These are phyloP conservation scores for Plasmodium relictum DNA, from an alignment of 169 alveolate species.

Conservation along the genomic window DNA sequence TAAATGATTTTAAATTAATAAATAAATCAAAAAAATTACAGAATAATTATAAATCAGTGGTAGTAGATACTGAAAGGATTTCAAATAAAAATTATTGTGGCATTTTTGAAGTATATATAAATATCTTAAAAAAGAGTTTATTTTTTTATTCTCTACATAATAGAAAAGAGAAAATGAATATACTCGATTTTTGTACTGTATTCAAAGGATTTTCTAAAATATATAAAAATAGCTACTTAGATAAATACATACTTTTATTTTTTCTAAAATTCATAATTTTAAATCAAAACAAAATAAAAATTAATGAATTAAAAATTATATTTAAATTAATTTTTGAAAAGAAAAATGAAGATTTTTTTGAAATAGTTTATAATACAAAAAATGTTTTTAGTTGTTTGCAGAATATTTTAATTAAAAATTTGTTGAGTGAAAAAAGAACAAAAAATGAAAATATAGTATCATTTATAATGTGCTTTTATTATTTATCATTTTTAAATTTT, in stretches of 20 bases:
- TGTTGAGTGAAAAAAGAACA: conserved; percentile 7
- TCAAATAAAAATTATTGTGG: not conserved
- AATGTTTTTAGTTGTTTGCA: conserved; percentile 13
- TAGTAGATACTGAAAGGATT: too few relatives aligned
- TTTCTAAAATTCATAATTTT: conserved; percentile 23
- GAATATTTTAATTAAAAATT: conserved; percentile 23
- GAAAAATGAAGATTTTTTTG: conserved; percentile 13
- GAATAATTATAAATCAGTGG: too few relatives aligned
- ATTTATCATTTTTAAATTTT: conserved; percentile 38
- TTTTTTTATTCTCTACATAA: conserved; percentile 13
- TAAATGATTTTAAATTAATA: not conserved
- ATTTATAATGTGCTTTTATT: conserved; percentile 55
- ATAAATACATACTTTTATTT: conserved; percentile 10
- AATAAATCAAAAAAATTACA: not conserved
- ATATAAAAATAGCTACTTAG: conserved; percentile 16
- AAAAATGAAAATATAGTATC: not conserved
- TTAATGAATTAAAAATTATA: conserved; percentile 41
- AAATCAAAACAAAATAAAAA: conserved; percentile 22
- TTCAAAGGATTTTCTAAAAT: conserved; percentile 35
- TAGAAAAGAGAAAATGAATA: conserved; percentile 29
- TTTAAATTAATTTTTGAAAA: conserved; percentile 22
- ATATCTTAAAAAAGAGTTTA: conserved; percentile 33
- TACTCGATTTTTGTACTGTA: conserved; percentile 31
- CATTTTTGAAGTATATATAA: conserved; percentile 1
- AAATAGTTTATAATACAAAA: not conserved